Base-by-base conservation (phyloP, 2,329 filamentous ascomycete species). In the Zopfia rhizophila region DNA sequence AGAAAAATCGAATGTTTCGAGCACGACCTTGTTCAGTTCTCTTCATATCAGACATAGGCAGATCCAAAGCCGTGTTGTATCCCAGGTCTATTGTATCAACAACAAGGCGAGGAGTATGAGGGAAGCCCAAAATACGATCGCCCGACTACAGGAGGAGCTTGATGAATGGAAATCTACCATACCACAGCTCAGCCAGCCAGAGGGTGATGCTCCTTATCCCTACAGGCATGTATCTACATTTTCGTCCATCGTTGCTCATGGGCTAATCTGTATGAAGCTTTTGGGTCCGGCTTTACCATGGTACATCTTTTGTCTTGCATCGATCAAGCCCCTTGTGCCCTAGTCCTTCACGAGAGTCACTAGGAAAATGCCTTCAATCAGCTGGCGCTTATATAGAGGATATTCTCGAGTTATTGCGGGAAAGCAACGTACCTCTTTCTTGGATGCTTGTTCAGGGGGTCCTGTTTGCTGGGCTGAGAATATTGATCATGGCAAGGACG, bases 371-470 rank as follows among this genome's bases (percentile, higher is more conserved):
- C n/a, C 33, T 37, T 16, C 8, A 24, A 24, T 37, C 33, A 24
- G 33, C 33, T 24, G 21, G 33, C 4, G 33, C 33, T n/a, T 45
- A 45, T 16, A 25, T 38, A 5, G 32, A 27, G 1, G 13, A 24
- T 13, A 32, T 45, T 12, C 13, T 23, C 7, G 24, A 17, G 7
- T 19, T 45, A 2, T 13, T 45, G 11, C 32, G 25, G 16, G 12
- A 17, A n/a, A 38, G 41, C 16, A 19, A 31, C 13, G 33, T 45
- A 11, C 41, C 41, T 6, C 24, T 38, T 1, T 38, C 41, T 11
- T 45, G 41, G 41, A 45, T 45, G 41, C 41, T 45, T 12, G 32
- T 45, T 1, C 41, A 45, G 23, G 41, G 41, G 6, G 41, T 45
- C 6, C 5, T 45, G 3, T 45, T 37, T 22, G 41, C 41, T 4